phyloP scores from a whole-genome alignment of 2,329 filamentous ascomycete genomes.

The Diaporthe citriasiana region DNA sequence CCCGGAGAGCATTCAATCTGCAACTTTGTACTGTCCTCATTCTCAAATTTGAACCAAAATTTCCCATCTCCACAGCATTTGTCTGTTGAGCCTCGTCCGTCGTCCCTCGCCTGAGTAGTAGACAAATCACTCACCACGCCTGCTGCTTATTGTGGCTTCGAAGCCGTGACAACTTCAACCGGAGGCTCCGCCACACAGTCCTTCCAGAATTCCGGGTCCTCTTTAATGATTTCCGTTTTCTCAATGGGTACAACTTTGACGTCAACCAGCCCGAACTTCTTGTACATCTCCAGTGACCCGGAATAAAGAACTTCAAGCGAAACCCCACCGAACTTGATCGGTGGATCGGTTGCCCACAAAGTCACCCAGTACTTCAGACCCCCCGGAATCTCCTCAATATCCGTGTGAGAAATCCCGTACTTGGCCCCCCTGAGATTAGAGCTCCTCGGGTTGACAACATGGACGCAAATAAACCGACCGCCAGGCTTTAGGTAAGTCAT shows the following conservation, averaged over 20 bases:
- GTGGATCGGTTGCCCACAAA: slow-evolving; percentile 24
- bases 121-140: too few relatives aligned
- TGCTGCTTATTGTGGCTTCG: background rate
- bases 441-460: slow-evolving; percentile 37
- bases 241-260: slow-evolving; percentile 30
- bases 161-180: slow-evolving; percentile 11
- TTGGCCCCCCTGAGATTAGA: background rate
- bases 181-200: slow-evolving; percentile 12
- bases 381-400: background rate
- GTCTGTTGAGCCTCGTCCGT: background rate
- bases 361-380: slow-evolving; percentile 35
- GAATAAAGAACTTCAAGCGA: slow-evolving; percentile 39
- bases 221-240: background rate
- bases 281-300: slow-evolving; percentile 32
- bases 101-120: too few relatives aligned
- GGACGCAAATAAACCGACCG: slow-evolving; percentile 42
- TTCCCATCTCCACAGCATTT: background rate
- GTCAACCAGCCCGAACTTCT: slow-evolving; percentile 37
- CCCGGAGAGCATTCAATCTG: background rate
- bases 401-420: background rate
- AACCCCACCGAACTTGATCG: slow-evolving; percentile 35
- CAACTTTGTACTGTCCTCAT: background rate
- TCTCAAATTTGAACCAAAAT: too few relatives aligned
- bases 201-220: slow-evolving; percentile 25
- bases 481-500: slow-evolving; percentile 42